Conservation (phyloP, 352 stramenopile genomes). For the Phytophthora ohioensis region DNA sequence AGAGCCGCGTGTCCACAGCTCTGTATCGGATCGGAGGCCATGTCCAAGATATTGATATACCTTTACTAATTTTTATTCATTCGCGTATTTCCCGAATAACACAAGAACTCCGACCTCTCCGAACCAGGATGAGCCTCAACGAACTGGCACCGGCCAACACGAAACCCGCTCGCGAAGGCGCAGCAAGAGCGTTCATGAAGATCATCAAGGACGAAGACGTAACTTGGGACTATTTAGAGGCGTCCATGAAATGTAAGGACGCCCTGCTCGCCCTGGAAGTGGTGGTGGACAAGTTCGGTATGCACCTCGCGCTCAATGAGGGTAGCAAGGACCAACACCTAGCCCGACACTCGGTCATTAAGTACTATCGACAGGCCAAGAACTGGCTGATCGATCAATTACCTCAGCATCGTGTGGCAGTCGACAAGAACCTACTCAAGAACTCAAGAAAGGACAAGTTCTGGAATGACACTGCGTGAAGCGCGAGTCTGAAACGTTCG, state of each 20-base stretch:
- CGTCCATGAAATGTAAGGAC: neutral
- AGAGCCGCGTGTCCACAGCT: no score
- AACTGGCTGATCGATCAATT: no score
- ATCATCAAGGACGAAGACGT: constrained; percentile 24
- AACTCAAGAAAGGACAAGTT: no score
- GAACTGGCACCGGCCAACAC: constrained; percentile 23
- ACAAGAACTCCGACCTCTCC: constrained; percentile 20
- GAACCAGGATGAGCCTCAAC: constrained; percentile 27
- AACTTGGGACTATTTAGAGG: constrained; percentile 16
- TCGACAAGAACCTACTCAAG: no score
- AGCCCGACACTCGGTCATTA: neutral
- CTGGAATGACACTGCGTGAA: no score
- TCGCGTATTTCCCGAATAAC: neutral
- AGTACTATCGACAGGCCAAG: no score
- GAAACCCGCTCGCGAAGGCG: constrained; percentile 23
- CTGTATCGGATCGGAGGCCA: no score
- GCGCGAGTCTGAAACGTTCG: no score
- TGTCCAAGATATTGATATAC: no score
- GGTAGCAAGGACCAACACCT: constrained; percentile 13
- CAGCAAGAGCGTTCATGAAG: neutral
- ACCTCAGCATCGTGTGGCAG: no score
- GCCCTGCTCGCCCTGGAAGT: neutral
- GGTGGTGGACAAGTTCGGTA: neutral
- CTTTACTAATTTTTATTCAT: no score
- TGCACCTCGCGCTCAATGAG: constrained; percentile 34